Base-by-base conservation (phyloP, 2,329 filamentous ascomycete genomes). In the Ceratocystis cubensis region DNA sequence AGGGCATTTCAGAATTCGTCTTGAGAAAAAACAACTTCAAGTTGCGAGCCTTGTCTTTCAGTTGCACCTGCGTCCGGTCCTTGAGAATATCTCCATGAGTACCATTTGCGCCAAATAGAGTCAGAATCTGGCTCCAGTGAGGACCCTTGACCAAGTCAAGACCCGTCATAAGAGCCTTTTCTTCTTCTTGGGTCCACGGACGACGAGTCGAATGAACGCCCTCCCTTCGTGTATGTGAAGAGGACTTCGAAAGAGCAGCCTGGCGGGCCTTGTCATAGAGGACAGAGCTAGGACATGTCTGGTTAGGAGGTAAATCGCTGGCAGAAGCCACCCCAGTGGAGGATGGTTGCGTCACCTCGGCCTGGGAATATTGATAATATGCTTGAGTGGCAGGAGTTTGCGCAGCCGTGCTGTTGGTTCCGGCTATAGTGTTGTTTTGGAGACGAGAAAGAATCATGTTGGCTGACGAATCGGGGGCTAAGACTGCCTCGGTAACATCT, bases 11-110 rank as follows among this genome's bases (percentile, higher is more conserved):
- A 4, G 91, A 91, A 64, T 90, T 90, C 20, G 88, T 93, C 78
- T 96, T 96, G 65, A 96, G 78, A 75, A 96, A 96, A 77, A 94
- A 96, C 0, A 96, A 77, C 75, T 96, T 96, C 62, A 96, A 76
- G 70, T 96, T 96, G 63, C 91, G 82, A 0, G 91, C 91, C 75
- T 96, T 96, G 73, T 96, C 91, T 75, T 96, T 96, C 13, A 96
- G 80, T 73, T 96, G 91, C 0, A 96, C 91, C 73, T 96, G 91
- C 57, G 91, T 95, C 44, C 91, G 83, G 73, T 96, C 91, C 71
- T 92, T 93, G 22, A 96, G 80, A 28, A 93, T 88, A 71, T 93
- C 88, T 61, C 86, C 92, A 28, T 93, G 84, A 0, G 87, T 88
- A 4, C 91, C 91, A 53, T 87, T 88, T 0, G 84, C 82, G 0